Base-by-base conservation (phyloP, 352 stramenopile genomes). In the Phytopythium boreale region DNA sequence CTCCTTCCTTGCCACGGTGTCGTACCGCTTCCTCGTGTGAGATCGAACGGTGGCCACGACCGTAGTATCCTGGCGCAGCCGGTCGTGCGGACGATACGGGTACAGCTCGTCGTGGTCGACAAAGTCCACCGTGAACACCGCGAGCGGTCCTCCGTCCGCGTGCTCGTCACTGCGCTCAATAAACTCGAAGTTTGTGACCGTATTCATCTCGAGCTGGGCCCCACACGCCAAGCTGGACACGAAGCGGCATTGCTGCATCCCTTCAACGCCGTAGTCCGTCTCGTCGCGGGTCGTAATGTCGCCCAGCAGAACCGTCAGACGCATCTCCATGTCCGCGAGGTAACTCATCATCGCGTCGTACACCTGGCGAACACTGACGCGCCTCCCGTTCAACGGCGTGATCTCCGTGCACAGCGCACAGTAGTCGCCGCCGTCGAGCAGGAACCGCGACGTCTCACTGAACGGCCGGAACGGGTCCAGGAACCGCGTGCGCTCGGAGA, bases 321-420 rank as follows among this genome's bases (percentile, higher is more conserved):
- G 74, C 58, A 80, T 81, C 61, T 83, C 70, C 68, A 87, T 63
- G 59, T 84, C 81, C 24, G 75, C 56, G 17, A 76, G 69, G 53
- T 79, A 36, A 8, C 8, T 36, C 31, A 36, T 36, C 31, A 36
- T 36, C 31, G 69, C 76, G 47, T 84, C 70, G 58, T 77, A 82
- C 7, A 82, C 67, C 57, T 79, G 68, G 17, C 68, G 73, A 1
- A 77, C 67, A 14, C 61, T 75, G 5, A 43, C 50, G 36, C 63
- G 53, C 2, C 67, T 51, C 3, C 56, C 68, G 19, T 71, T 68
- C 22, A 86, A 76, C 44, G 73, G 80, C 12, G 74, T 72, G 26
- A 87, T 71, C 49, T 83, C 76, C 36, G 81, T 81, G 14, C 74
- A 63, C 26, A 83, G 59, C 27, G 62, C 73, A 49, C 74, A 84